phyloP scores from a whole-genome alignment of 495 filamentous ascomycete genomes.

The Massariosphaeria phaeospora region DNA sequence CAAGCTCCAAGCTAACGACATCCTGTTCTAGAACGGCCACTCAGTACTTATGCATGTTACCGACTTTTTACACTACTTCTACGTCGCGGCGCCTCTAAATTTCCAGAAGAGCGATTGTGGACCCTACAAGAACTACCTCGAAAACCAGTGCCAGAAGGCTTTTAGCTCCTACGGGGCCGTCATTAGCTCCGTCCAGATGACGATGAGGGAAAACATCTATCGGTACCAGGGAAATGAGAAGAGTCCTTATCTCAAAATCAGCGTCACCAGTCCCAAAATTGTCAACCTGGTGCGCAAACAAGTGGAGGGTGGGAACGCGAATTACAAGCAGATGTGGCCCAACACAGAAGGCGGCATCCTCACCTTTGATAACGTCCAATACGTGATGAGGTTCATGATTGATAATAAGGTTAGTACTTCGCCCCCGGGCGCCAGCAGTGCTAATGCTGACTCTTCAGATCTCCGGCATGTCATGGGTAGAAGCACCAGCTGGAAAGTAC shows the following conservation, averaged over 20 bases:
- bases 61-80: slow-evolving; percentile 94
- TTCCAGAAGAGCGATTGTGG: slow-evolving; percentile 75
- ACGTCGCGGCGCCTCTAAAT: slow-evolving; percentile 77
- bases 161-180: slow-evolving; percentile 58
- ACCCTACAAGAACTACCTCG: slow-evolving; percentile 69
- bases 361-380: slow-evolving; percentile 94
- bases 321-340: slow-evolving; percentile 89
- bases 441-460: slow-evolving; percentile 47
- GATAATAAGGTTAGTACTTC: slow-evolving; percentile 72
- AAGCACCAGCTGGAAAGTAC: slow-evolving; percentile 72
- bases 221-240: slow-evolving; percentile 88
- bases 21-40: slow-evolving; percentile 58
- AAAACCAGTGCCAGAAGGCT: slow-evolving; percentile 47
- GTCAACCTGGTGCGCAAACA: slow-evolving; percentile 65
- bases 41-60: slow-evolving; percentile 94
- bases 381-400: slow-evolving; percentile 95
- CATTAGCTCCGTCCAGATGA: slow-evolving; percentile 69
- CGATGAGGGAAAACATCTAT: slow-evolving; percentile 82
- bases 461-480: slow-evolving; percentile 95
- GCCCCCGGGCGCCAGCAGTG: slow-evolving; percentile 20
- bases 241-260: slow-evolving; percentile 88
- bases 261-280: slow-evolving; percentile 77
- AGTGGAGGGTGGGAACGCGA: slow-evolving; percentile 70
- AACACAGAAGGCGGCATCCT: slow-evolving; percentile 60
- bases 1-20: slow-evolving; percentile 10